These are phyloP conservation scores for Penicillium dipodomyicola DNA, from an alignment of 495 filamentous ascomycete genomes.

Conservation along the genomic window DNA sequence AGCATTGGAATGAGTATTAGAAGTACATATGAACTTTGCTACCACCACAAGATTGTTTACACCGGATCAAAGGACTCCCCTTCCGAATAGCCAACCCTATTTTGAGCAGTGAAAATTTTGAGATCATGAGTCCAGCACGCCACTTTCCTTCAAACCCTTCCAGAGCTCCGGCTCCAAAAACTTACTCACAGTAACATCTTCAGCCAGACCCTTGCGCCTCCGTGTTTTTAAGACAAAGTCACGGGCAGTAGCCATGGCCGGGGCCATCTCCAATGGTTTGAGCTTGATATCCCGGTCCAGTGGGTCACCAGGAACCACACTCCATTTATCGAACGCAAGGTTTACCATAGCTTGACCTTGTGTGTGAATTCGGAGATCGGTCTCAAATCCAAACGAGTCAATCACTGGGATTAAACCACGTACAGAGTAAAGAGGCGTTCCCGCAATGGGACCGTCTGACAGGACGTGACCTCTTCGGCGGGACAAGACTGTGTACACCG, in stretches of 20 bases:
- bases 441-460: constrained; percentile 87
- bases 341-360: constrained; percentile 87
- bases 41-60: constrained; percentile 6
- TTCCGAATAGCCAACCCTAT: constrained; percentile 5
- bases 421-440: constrained; percentile 91
- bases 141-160: constrained; percentile 81
- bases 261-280: constrained; percentile 81
- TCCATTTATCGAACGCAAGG: constrained; percentile 95
- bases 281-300: constrained; percentile 82
- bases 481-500: constrained; percentile 88
- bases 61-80: constrained; percentile 13
- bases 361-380: constrained; percentile 92
- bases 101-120: constrained; percentile 5
- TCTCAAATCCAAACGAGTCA: constrained; percentile 96
- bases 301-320: constrained; percentile 90
- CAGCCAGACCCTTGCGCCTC: constrained; percentile 86
- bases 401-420: constrained; percentile 91
- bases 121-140: constrained; percentile 69
- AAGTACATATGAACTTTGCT: constrained; percentile 18
- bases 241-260: constrained; percentile 79
- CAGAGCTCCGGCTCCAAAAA: constrained; percentile 95
- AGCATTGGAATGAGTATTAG: constrained; percentile 17
- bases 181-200: constrained; percentile 92
- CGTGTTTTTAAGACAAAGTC: constrained; percentile 97
- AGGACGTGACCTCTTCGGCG: constrained; percentile 89